Evolutionary conservation across 169 alveolate species (phyloP), one percentile per base, ranked within the genome.

Genomic region (Plasmodium gaboni): DNA sequence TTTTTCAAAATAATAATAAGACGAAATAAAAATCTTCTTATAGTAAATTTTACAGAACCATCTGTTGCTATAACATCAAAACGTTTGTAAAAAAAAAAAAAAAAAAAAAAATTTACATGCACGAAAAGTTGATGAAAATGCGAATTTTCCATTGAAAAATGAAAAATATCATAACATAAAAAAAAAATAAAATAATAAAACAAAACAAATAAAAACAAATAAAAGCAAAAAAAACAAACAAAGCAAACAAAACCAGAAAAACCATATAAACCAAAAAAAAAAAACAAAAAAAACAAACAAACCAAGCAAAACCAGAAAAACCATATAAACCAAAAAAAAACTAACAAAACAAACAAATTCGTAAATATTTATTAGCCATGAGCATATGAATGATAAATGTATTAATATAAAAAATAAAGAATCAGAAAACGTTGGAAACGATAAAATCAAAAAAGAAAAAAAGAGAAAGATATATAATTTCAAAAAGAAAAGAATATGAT

Each of bases 401-500:
- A 44, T 74, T 13, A 10, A 13, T 10, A 73, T 17, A 12, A 74
- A 44, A 67, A 60, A 7, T 55, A 60, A 6, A 53, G 55, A 74
- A 15, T 24, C 8, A 24, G 28, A 24, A 61, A 61, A 61, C n/a
- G 6, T 22, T 28, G 32, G 5, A 24, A 38, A 32, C 28, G 32
- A 65, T 24, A 65, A 65, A 32, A 65, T 32, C 38, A 65, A n/a
- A 26, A 26, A 65, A 12, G 55, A 6, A 55, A 55, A 55, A 13
- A 55, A 4, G 22, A n/a, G 73, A 65, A 2, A 38, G 10, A 65
- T n/a, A 65, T 65, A 26, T n/a, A 12, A 12, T 13, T 28, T 12
- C 65, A 50, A 70, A 70, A 22, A 78, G 38, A 64, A 78, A 59
- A 19, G 51, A 44, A 15, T 32, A 51, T n/a, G 67, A 46, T 6